A percentile compares a stretch with the other conserved stretches of the same genome.
phyloP scores from a whole-genome alignment of 495 filamentous ascomycete species.

The Hypoxylon rickii region DNA sequence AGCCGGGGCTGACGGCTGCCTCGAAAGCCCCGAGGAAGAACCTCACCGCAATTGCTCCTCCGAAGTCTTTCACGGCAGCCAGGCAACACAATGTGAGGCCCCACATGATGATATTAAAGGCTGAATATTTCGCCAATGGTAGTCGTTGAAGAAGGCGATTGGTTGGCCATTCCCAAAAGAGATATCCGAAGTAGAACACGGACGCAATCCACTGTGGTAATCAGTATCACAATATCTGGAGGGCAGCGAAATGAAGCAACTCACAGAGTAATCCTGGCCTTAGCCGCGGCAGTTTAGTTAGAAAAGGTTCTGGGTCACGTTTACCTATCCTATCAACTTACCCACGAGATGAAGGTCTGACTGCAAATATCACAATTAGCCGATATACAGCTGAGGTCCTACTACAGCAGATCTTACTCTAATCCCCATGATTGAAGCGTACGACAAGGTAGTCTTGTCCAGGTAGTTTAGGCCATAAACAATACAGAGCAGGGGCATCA shows the following conservation, averaged over 20 bases:
- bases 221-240: too few relatives aligned
- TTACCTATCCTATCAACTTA: neutral
- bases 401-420: slow-evolving; percentile 44
- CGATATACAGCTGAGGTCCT: slow-evolving; percentile 42
- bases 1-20: slow-evolving; percentile 65
- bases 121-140: slow-evolving; percentile 64
- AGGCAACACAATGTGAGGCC: slow-evolving; percentile 59
- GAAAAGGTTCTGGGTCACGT: neutral
- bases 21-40: slow-evolving; percentile 66
- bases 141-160: slow-evolving; percentile 63
- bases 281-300: neutral
- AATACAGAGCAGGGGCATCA: slow-evolving; percentile 66
- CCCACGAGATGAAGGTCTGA: slow-evolving; percentile 35
- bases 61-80: slow-evolving; percentile 49
- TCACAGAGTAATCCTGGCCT: slow-evolving; percentile 39
- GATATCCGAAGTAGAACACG: slow-evolving; percentile 67
- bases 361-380: slow-evolving; percentile 6
- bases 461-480: slow-evolving; percentile 69
- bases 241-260: neutral
- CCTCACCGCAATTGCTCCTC: slow-evolving; percentile 59
- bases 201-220: slow-evolving; percentile 36
- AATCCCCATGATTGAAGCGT: slow-evolving; percentile 67
- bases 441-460: slow-evolving; percentile 68
- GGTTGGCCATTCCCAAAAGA: slow-evolving; percentile 68
- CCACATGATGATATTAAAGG: slow-evolving; percentile 62